A percentile compares a stretch with the other conserved stretches of the same genome.
Conservation (phyloP, 2,329 filamentous ascomycete species). For the Cadophora gregata region DNA sequence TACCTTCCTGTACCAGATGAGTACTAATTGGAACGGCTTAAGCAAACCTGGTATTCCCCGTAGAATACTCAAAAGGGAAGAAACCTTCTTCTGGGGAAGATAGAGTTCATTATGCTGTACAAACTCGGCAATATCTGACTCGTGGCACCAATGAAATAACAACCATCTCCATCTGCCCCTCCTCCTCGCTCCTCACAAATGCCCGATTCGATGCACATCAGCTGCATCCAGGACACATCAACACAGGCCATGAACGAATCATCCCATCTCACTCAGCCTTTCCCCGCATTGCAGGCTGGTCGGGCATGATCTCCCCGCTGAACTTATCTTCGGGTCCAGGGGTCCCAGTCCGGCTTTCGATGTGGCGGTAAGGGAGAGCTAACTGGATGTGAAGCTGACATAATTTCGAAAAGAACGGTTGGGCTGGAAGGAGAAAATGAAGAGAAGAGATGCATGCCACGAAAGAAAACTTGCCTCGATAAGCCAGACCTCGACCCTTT, state of each 20-base stretch:
- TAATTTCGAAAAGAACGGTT: background rate
- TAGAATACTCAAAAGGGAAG: no score
- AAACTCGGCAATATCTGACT: background rate
- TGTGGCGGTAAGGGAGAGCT: background rate
- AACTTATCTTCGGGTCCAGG: background rate
- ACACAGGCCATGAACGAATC: background rate
- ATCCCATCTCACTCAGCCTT: background rate
- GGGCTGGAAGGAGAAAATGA: constrained; percentile 3
- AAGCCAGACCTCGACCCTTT: background rate
- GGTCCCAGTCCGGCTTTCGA: background rate
- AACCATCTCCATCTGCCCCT: background rate
- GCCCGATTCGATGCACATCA: background rate
- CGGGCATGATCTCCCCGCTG: background rate
- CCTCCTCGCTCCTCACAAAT: no score
- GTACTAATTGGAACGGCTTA: no score
- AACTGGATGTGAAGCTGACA: background rate
- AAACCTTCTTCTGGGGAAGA: background rate
- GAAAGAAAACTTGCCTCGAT: background rate
- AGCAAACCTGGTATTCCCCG: no score
- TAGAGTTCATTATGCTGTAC: background rate
- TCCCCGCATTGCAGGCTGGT: constrained; percentile 4
- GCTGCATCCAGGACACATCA: constrained; percentile 1
- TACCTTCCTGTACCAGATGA: no score
- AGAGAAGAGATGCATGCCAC: background rate
- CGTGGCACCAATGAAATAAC: background rate